Evolutionary conservation across 495 filamentous ascomycete genomes (phyloP), one percentile per base, ranked within the genome.

Genomic region (Talaromyces nanjingensis): DNA sequence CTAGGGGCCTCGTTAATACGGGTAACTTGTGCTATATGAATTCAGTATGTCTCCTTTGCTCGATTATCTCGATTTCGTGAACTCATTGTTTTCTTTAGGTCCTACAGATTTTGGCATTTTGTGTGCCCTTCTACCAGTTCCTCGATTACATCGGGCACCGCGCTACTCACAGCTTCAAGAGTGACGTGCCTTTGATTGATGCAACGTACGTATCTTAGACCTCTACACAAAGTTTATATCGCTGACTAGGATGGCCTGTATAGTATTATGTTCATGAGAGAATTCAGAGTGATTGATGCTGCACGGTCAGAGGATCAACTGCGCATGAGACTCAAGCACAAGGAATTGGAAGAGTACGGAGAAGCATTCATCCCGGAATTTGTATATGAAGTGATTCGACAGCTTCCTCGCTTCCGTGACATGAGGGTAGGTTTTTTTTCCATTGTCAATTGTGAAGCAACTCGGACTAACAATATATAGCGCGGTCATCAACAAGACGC

Each of bases 21-120:
- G 94, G 94, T 7, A 98, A 98, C 71, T 94, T 98, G 92, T 98
- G 94, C 77, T 98, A 97, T 79, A 98, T 98, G 96, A 98, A 98
- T 79, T 96, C 94, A 54, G 94, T 98, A 83, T 79, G 91, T 75
- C 25, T 49, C 33, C 25, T 9, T 14, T 6, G 6, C 22, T 55
- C 2, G 5, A 25, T 45, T 6, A 66, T 7, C 52, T 42, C 42
- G 2, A 34, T 22, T 49, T 16, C 24, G 49, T 54, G 54, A 9
- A 42, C 22, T 27, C 33, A 52, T 24, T 63, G 29, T 70, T 31
- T 31, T 60, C 16, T 16, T 60, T 64, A 97, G 92, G 86, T 97
- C 72, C 79, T 98, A 59, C 94, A 98, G 86, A 89, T 94, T 70
- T 80, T 98, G 63, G 82, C 96, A 64, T 97, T 90, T 64, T 98